Base-by-base conservation (phyloP, 2,329 filamentous ascomycete genomes). In the Bretziella fagacearum region DNA sequence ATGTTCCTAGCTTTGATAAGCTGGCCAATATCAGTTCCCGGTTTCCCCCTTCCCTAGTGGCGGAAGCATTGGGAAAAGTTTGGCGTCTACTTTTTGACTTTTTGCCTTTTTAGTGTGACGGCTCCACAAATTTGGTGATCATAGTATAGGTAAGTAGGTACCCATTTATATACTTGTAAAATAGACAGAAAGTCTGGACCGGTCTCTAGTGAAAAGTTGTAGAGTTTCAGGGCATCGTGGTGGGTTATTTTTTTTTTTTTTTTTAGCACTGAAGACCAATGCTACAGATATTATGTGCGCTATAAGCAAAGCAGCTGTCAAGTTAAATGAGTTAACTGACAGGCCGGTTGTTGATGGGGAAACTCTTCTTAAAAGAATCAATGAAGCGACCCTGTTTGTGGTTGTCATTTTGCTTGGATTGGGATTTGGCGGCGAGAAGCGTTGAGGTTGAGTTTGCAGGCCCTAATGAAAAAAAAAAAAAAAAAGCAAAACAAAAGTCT, bases 371-470 rank as follows among this genome's bases (percentile, higher is more conserved):
- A 35, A 44, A 35, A 37, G 17, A 23, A 36, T 13, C 36, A 50
- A 39, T 48, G 43, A 35, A 18, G 30, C 43, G 30, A 50, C 7
- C 20, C 20, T 30, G 27, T 36, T 20, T 25, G 30, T n/a, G n/a
- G n/a, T n/a, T n/a, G 26, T 20, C n/a, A 25, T 17, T 8, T 45
- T 18, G 26, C 33, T 36, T 23, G 46, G 33, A 17, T 33, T 46
- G 48, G 25, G 40, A 20, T 29, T n/a, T 27, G 35, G 36, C 18
- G 36, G 18, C 7, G 35, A 22, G 44, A 51, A 51, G 39, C 49
- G 49, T 51, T 51, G 49, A 51, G 49, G 49, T 51, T 51, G 49
- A 51, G 44, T 30, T 39, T 39, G 35, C 23, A n/a, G 6, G 30
- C 42, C 23, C 22, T 3, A 7, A 26, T 37, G 35, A 20, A 18